Conservation (phyloP, 177 flowering plant species). For the Vitis hybrid region DNA sequence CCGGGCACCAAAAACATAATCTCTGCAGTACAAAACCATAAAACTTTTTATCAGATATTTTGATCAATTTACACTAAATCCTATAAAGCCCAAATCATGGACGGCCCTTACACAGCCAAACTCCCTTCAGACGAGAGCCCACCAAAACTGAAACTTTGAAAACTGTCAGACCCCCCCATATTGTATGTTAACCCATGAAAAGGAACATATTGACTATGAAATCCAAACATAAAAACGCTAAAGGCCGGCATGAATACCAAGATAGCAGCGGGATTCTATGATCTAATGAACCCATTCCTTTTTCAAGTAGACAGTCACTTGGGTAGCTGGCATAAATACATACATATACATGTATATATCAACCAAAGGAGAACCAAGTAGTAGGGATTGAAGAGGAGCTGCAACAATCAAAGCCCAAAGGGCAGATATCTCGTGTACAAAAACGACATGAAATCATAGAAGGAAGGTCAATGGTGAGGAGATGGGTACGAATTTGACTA, state of each 20-base stretch:
- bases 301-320: too few species aligned
- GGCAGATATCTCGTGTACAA: neutral
- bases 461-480: neutral
- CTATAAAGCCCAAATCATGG: neutral
- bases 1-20: slow-evolving; percentile 65
- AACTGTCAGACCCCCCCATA: neutral
- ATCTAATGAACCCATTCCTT: slow-evolving; percentile 7
- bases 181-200: slow-evolving; percentile 9
- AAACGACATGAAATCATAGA: slow-evolving; percentile 25
- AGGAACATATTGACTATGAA: slow-evolving; percentile 10
- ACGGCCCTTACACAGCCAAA: neutral
- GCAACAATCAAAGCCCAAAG: too few species aligned
- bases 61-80: neutral
- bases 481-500: neutral
- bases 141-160: neutral
- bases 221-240: neutral
- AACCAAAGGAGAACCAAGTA: too few species aligned
- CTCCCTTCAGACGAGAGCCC: neutral
- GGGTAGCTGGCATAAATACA: neutral
- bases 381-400: too few species aligned
- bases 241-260: slow-evolving; percentile 13
- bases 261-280: slow-evolving; percentile 3
- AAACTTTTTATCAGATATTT: neutral
- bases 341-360: too few species aligned
- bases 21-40: slow-evolving; percentile 51